phyloP scores from a whole-genome alignment of 345 rosid genomes.

The Eucalyptus dawsonii region DNA sequence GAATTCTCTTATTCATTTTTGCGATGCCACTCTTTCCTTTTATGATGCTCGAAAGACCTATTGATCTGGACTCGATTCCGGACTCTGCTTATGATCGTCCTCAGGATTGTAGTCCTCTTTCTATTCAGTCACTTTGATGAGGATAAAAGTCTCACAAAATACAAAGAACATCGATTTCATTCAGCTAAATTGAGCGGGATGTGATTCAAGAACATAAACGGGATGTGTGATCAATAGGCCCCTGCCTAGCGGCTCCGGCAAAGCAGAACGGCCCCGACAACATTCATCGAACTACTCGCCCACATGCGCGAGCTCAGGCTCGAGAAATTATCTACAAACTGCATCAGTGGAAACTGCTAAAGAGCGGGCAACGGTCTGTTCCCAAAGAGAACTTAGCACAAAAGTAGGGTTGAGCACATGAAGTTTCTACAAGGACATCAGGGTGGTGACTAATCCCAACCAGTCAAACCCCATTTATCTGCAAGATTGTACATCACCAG shows the following conservation, averaged over 20 bases:
- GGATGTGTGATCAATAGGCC: neutral
- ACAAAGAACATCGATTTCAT: neutral
- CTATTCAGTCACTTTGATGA: neutral
- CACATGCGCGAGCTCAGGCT: neutral
- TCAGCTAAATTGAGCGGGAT: neutral
- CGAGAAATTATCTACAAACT: neutral
- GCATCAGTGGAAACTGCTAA: neutral
- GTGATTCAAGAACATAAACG: neutral
- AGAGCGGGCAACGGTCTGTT: neutral
- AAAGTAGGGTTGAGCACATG: neutral
- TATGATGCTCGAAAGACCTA: neutral
- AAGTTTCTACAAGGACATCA: neutral
- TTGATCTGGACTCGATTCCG: neutral
- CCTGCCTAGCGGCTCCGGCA: neutral
- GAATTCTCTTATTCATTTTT: neutral
- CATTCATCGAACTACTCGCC: neutral
- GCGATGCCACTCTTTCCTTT: neutral
- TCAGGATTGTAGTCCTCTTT: neutral
- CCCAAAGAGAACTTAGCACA: neutral
- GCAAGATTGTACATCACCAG: conserved; percentile 93
- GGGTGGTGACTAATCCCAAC: conserved; percentile 19
- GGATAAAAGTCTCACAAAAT: neutral
- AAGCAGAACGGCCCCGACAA: neutral
- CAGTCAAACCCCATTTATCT: conserved; percentile 75
- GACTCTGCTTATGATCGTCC: neutral